Conservation (phyloP, 78 protist species). For the Creolimax fragrantissima region DNA sequence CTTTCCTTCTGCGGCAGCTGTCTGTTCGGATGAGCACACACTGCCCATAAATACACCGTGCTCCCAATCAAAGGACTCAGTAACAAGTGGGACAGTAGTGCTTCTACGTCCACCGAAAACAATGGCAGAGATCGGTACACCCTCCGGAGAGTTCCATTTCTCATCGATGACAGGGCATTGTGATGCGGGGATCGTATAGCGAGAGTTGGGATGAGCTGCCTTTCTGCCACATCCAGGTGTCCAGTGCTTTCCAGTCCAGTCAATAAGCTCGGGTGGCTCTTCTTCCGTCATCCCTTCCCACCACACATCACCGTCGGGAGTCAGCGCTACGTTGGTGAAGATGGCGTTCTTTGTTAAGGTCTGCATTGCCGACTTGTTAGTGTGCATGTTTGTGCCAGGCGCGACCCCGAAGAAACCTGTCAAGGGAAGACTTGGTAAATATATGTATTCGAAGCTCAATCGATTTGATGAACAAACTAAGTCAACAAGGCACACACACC, state of each 20-base stretch:
- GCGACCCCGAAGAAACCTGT: constrained; percentile 93
- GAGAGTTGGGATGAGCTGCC: constrained; percentile 78
- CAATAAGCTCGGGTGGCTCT: neutral
- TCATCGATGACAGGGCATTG: constrained; percentile 71
- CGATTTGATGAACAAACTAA: too few relatives aligned
- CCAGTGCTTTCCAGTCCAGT: constrained; percentile 66
- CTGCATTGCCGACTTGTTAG: constrained; percentile 65
- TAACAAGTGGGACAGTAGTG: constrained; percentile 63
- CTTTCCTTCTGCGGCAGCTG: constrained; percentile 45
- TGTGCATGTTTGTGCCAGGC: constrained; percentile 71
- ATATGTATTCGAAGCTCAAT: too few relatives aligned
- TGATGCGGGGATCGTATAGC: constrained; percentile 66
- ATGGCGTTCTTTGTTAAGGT: constrained; percentile 49
- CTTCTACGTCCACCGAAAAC: constrained; percentile 81
- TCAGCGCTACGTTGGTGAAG: constrained; percentile 79
- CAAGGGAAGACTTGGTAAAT: too few relatives aligned
- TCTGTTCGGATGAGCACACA: constrained; percentile 63
- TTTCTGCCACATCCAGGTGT: constrained; percentile 32
- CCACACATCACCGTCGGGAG: constrained; percentile 80
- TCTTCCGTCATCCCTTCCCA: constrained; percentile 70
- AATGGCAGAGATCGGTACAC: constrained; percentile 80
- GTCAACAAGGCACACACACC: too few relatives aligned
- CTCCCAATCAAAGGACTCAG: constrained; percentile 65
- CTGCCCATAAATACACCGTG: constrained; percentile 86
- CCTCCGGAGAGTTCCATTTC: constrained; percentile 51